Conservation (phyloP, 192 early-diverging fungal genomes). For the Rhizophagus sp. region DNA sequence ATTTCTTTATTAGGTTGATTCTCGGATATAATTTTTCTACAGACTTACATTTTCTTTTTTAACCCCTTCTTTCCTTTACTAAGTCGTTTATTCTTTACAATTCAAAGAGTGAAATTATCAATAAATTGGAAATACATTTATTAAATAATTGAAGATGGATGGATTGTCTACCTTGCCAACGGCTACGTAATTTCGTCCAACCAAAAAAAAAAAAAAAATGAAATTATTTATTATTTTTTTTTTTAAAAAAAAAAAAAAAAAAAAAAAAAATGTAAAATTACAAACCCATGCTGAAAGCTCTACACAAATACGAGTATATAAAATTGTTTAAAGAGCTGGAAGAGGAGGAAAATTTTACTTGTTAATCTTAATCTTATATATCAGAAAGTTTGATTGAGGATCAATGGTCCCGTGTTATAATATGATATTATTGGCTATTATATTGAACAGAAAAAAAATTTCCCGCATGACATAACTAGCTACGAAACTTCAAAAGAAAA, state of each 20-base stretch:
- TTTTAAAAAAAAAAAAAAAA: not conserved
- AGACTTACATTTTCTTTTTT: slow-evolving; percentile 96
- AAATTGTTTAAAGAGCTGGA: not conserved
- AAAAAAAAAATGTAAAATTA: not conserved
- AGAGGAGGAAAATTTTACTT: not conserved
- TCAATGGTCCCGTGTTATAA: too few species aligned
- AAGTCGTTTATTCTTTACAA: slow-evolving; percentile 71
- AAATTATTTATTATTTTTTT: too few species aligned
- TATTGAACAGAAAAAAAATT: not conserved
- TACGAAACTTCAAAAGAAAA: not conserved
- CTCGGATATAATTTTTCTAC: slow-evolving; percentile 16
- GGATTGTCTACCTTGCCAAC: slow-evolving; percentile 27
- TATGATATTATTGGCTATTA: too few species aligned
- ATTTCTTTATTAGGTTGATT: too few species aligned
- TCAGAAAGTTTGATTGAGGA: too few species aligned
- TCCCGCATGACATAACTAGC: not conserved
- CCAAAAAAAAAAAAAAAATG: too few species aligned
- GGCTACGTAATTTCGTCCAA: slow-evolving; percentile 5
- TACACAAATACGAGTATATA: not conserved
- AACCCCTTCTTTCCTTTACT: slow-evolving; percentile 99
- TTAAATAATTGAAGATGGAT: not conserved
- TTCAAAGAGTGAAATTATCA: not conserved
- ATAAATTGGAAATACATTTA: too few species aligned
- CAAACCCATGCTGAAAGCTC: not conserved
- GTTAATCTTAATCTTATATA: not conserved